phyloP scores from a whole-genome alignment of 2,329 filamentous ascomycete species.

The Zymoseptoria passerinii region DNA sequence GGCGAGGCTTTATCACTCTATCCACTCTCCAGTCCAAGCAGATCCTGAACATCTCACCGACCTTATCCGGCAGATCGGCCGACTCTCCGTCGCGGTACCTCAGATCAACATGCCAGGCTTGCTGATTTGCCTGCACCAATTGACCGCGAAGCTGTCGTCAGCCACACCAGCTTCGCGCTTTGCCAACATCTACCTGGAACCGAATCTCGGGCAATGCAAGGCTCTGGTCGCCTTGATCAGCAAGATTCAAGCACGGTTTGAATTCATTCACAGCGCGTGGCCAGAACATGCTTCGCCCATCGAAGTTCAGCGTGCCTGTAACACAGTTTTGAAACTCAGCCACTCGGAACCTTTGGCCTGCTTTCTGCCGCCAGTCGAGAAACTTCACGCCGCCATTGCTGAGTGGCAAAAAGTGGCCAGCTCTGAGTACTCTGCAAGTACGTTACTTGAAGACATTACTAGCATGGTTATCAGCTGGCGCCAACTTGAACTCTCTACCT shows the following conservation, averaged over 20 bases:
- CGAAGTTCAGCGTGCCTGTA: constrained; percentile 69
- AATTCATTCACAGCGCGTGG: constrained; percentile 55
- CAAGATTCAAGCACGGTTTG: constrained; percentile 63
- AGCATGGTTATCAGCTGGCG: constrained; percentile 80
- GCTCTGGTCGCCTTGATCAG: constrained; percentile 63
- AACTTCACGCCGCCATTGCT: constrained; percentile 73
- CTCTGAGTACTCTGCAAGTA: constrained; percentile 60
- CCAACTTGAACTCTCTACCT: constrained; percentile 82
- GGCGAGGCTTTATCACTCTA: constrained; percentile 16
- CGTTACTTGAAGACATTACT: constrained; percentile 69
- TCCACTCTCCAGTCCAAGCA: constrained; percentile 6
- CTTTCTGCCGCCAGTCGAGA: constrained; percentile 77
- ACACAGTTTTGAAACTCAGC: constrained; percentile 64
- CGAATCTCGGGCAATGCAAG: constrained; percentile 67
- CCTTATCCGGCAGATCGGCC: constrained; percentile 10
- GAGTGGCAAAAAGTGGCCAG: constrained; percentile 96
- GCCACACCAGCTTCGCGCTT: neutral
- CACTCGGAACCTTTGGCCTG: constrained; percentile 80
- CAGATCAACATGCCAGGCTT: constrained; percentile 4
- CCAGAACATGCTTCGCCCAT: constrained; percentile 69
- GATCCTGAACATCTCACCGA: constrained; percentile 9
- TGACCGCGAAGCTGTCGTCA: neutral
- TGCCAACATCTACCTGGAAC: constrained; percentile 76
- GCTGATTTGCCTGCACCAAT: neutral
- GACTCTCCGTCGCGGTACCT: neutral